Evolutionary conservation across 768 basidiomycete genomes (phyloP).

Genomic region (Candolleomyces efflorescens): DNA sequence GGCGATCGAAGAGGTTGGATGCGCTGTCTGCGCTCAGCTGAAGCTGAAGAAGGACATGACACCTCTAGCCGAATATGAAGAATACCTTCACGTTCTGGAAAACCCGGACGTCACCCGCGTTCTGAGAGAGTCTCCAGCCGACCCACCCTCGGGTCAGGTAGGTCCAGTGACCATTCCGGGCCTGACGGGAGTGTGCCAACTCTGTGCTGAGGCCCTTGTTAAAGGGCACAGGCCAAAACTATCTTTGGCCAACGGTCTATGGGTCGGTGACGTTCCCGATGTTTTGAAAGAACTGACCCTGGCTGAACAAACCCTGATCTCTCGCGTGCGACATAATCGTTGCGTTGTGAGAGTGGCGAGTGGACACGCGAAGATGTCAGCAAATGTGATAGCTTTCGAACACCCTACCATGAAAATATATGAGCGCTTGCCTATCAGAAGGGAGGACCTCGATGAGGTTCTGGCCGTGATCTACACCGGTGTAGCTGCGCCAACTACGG

Average conservation of each 20-base stretch:
- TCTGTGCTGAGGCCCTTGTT: too few species aligned
- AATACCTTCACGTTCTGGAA: too few species aligned
- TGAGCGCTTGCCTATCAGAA: not conserved
- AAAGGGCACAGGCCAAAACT: too few species aligned
- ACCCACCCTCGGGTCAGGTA: too few species aligned
- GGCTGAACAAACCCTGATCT: not conserved
- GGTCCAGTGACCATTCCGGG: too few species aligned
- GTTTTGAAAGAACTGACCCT: not conserved
- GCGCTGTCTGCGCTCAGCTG: too few species aligned
- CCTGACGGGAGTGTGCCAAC: too few species aligned
- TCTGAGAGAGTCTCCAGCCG: too few species aligned
- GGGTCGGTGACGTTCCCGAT: constrained; percentile 2
- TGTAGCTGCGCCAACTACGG: constrained; percentile 16
- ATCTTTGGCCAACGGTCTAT: constrained; percentile 1
- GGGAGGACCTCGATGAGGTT: constrained; percentile 24
- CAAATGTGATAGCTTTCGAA: constrained; percentile 4
- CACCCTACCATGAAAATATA: constrained; percentile 1
- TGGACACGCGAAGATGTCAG: not conserved
- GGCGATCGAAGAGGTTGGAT: too few species aligned
- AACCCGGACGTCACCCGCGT: too few species aligned
- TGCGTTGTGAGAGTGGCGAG: constrained; percentile 1
- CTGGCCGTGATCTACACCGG: constrained; percentile 32
- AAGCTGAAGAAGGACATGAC: too few species aligned
- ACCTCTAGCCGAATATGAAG: too few species aligned
- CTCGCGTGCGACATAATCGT: not conserved